Evolutionary conservation across 2,329 filamentous ascomycete genomes (phyloP).

Genomic region (Ascochyta clinopodiicola): DNA sequence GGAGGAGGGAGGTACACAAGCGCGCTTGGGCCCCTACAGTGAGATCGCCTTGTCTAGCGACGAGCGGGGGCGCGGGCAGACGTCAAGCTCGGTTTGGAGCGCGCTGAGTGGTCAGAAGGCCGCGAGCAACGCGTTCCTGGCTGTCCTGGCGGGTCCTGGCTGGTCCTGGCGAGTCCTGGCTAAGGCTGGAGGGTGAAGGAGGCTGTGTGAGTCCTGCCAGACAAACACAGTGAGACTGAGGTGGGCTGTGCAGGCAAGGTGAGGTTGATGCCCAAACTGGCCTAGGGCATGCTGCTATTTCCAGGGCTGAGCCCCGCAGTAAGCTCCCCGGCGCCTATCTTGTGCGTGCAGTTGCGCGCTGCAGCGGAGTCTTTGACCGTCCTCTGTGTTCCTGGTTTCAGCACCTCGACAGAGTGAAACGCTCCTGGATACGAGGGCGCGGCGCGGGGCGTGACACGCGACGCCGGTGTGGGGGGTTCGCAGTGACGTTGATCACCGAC

Average conservation of each 20-base stretch:
- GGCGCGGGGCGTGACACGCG: conserved; percentile 22
- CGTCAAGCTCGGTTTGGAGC: conserved; percentile 15
- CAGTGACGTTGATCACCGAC: conserved; percentile 17
- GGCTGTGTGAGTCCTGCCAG: conserved; percentile 34
- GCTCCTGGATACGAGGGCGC: conserved; percentile 6
- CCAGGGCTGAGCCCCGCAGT: conserved; percentile 12
- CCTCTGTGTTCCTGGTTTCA: conserved; percentile 34
- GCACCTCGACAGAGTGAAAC: conserved; percentile 27
- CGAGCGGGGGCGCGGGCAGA: conserved; percentile 16
- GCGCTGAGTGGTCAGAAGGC: conserved; percentile 32
- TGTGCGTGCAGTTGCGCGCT: conserved; percentile 4
- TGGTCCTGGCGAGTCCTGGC: conserved; percentile 9
- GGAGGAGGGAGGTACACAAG: conserved; percentile 13
- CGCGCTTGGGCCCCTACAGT: conserved; percentile 16
- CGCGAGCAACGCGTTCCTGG: conserved; percentile 29
- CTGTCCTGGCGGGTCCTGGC: not conserved
- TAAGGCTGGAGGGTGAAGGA: conserved; percentile 40
- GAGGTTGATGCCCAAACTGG: conserved; percentile 13
- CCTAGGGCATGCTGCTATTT: conserved; percentile 10
- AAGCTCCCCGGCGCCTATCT: conserved; percentile 22
- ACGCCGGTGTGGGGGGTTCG: conserved; percentile 15
- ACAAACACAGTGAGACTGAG: conserved; percentile 16
- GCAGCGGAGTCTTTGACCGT: conserved; percentile 18
- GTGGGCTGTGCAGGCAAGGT: conserved; percentile 21
- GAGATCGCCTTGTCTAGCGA: conserved; percentile 17